Base-by-base conservation (phyloP, 192 early-diverging fungal species). In the Podila verticillata region DNA sequence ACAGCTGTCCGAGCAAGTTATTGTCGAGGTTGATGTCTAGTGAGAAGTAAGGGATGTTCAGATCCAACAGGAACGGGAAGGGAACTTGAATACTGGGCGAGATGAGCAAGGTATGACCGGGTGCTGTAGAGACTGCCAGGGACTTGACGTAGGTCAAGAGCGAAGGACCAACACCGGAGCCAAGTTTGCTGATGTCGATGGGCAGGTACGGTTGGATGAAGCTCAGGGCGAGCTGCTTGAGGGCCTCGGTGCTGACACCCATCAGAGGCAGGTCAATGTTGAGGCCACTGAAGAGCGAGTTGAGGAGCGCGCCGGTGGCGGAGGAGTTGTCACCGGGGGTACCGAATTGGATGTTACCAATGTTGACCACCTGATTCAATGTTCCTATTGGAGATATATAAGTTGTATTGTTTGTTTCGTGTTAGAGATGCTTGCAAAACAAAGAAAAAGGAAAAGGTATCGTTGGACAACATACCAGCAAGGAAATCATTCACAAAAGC, bases 21-120 rank as follows among this genome's bases (percentile, higher is more conserved):
- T 60, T 58, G 34, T 80, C 70, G 54, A 80, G 65, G 57, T 80
- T 80, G 58, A 80, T 67, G 66, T 80, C 77, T 30, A 80, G 32
- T 8, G 77, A 57, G 34, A 80, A 63, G 61, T 80, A 80, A 19
- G 77, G 77, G 31, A 80, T 72, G 47, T 72, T 72, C 54, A 80
- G 35, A 47, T 80, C 77, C 32, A 80, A 39, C 20, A 62, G 65
- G 32, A 80, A 80, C 17, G 64, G 65, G 29, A 80, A 20, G 10
- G 77, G 77, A 12, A 80, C 36, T 54, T 62, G 56, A 34, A 80
- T 67, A 60, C 57, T 57, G 30, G 77, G 77, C 17, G 66, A 35
- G 57, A 80, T 64, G 69, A 80, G 36, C 60, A 80, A 34, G 36
- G 77, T 80, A 56, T 80, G 69, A 2, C 77, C 77, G 17, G 77